phyloP scores from a whole-genome alignment of 148 eudicot species.

The Simmondsia chinensis region DNA sequence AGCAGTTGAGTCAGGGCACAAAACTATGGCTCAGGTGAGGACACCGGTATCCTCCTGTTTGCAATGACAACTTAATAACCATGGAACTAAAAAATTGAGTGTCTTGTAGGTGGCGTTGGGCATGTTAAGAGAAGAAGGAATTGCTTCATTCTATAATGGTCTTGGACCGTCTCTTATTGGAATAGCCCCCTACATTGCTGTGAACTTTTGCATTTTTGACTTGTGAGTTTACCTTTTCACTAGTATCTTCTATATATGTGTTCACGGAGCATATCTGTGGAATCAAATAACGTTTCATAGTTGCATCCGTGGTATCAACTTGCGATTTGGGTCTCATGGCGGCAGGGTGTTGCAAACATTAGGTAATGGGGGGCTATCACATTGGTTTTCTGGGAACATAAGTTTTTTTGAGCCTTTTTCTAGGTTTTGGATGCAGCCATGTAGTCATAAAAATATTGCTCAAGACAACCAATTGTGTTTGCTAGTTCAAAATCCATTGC shows the following conservation, averaged over 20 bases:
- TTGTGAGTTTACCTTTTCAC: slow-evolving; percentile 59
- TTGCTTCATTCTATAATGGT: slow-evolving; percentile 81
- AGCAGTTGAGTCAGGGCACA: slow-evolving; percentile 86
- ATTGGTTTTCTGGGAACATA: too few relatives aligned
- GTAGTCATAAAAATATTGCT: too few relatives aligned
- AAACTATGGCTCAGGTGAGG: slow-evolving; percentile 77
- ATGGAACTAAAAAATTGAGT: slow-evolving; percentile 5
- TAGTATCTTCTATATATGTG: slow-evolving; percentile 15
- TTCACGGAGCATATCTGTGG: slow-evolving; percentile 4
- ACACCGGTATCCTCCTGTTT: not conserved
- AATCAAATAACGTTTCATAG: too few relatives aligned
- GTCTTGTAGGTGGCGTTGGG: slow-evolving; percentile 66
- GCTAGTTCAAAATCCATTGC: too few relatives aligned
- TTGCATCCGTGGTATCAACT: too few relatives aligned
- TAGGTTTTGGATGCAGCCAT: too few relatives aligned
- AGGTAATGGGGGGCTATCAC: too few relatives aligned
- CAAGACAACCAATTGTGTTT: too few relatives aligned
- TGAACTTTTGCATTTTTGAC: slow-evolving; percentile 96
- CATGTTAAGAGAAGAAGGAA: slow-evolving; percentile 93
- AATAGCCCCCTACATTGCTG: slow-evolving; percentile 97
- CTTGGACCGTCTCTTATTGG: slow-evolving; percentile 96
- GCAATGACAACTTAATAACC: not conserved
- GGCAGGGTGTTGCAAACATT: too few relatives aligned
- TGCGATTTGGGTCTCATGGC: too few relatives aligned
- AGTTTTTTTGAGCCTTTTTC: too few relatives aligned